A percentile compares a stretch with the other conserved stretches of the same genome.
Evolutionary conservation across 192 early-diverging fungal genomes (phyloP).

Genomic region (Coemansia sp.): DNA sequence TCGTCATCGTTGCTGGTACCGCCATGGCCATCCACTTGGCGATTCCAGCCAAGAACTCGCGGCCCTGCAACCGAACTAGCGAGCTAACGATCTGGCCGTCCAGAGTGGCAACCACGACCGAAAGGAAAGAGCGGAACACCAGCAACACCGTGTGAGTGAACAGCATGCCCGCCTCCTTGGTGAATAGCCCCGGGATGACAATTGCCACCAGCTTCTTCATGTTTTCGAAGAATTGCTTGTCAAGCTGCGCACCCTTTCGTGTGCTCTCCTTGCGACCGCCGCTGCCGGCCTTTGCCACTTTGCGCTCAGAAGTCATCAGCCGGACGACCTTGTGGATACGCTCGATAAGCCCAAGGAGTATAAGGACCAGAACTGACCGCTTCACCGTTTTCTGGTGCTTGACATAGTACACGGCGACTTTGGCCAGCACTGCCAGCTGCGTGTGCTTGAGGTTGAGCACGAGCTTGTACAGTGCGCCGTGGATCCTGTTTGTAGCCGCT

Average conservation of each 20-base stretch:
- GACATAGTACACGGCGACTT: constrained; percentile 31
- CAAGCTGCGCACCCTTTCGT: constrained; percentile 38
- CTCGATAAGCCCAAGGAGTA: constrained; percentile 28
- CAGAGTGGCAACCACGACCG: constrained; percentile 83
- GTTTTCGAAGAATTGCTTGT: constrained; percentile 62
- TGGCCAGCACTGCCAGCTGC: constrained; percentile 35
- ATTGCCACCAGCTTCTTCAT: constrained; percentile 76
- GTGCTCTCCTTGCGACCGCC: neutral
- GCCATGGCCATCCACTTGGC: constrained; percentile 93
- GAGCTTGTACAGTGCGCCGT: constrained; percentile 27
- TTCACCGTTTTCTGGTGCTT: constrained; percentile 40
- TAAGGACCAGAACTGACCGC: constrained; percentile 34
- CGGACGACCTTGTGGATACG: constrained; percentile 32
- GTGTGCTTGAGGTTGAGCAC: constrained; percentile 32
- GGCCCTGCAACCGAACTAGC: constrained; percentile 61
- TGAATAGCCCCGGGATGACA: constrained; percentile 81
- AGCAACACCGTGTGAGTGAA: constrained; percentile 85
- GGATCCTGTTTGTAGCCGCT: constrained; percentile 25
- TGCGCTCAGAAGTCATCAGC: constrained; percentile 36
- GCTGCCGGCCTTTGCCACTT: neutral
- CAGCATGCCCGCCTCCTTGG: constrained; percentile 87
- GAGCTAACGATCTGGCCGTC: constrained; percentile 76
- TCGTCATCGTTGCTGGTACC: constrained; percentile 96
- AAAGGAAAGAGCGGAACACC: constrained; percentile 86
- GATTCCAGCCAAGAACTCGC: constrained; percentile 83